Base-by-base conservation (phyloP, 2,329 filamentous ascomycete genomes). In the Tothia fuscella region DNA sequence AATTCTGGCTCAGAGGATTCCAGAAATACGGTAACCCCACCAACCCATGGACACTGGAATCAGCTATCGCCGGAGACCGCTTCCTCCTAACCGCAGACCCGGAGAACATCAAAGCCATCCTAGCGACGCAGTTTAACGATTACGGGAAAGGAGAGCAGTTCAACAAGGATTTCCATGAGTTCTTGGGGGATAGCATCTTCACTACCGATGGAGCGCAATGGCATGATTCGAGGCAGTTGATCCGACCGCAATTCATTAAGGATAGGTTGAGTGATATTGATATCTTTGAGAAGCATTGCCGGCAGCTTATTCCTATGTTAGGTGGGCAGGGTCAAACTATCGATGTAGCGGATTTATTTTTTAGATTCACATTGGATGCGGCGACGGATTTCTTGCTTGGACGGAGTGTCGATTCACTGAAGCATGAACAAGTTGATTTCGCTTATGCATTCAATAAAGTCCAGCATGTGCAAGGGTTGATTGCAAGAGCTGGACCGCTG, bases 301-400 rank as follows among this genome's bases (percentile, higher is more conserved):
- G 83, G 53, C 72, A 76, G 0, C 67, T 93, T n/a, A 75, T 93
- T 56, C 66, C 68, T 16, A 70, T 80, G 50, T 73, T 93, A 47
- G 53, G 52, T 1, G 54, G 56, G 4, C 21, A 47, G 12, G 58
- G 56, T n/a, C 66, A 64, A 36, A 67, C 74, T 7, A 65, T 89
- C 22, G 76, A 93, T 51, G 74, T 89, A 6, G 72, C 76, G 48
- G 76, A 87, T 46, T 66, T 93, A 42, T 81, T 94, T 62, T 93
- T 86, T 65, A 72, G 83, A 38, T 81, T 80, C 54, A 88, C 86
- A 0, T 70, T 95, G 21, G 88, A 94, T 59, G 79, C 83, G 6
- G 78, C 84, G 2, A 94, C 87, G 0, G 82, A 93, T 51, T 94
- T 94, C 56, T 64, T 95, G 21, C 73, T 94, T 2, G 88, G 88